Base-by-base conservation (phyloP, 1,284 basidiomycete species). In the Tilletia horrida region DNA sequence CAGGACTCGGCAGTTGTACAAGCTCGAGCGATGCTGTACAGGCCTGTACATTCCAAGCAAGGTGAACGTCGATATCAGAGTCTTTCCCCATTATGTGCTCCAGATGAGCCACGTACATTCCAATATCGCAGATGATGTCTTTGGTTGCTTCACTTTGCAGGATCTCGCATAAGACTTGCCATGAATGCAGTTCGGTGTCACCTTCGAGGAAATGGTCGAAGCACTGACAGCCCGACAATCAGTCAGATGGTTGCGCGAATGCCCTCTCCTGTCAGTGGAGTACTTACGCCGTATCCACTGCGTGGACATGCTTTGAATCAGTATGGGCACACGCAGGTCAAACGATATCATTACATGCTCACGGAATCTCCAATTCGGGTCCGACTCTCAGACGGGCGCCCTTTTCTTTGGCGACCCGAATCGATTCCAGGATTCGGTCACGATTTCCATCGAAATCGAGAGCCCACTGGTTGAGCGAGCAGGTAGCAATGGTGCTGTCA, bases 311-410 rank as follows among this genome's bases (percentile, higher is more conserved):
- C 35, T 40, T 40, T 11, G 11, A 40, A 40, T 40, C 35, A 40
- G 35, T 11, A 11, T 4, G 35, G 35, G 6, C 35, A 40, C 35
- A 11, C 35, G 4, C 35, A 11, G 11, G 6, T 40, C 11, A 11
- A 40, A 6, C 35, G 6, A 40, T 40, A 40, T 11, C 35, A 40
- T 25, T 18, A 48, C 23, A 44, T 59, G 85, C 90, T 65, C 76
- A 93, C 90, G 94, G 90, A 73, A 99, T 92, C 83, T 99, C 96
- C n/a, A 98, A 86, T 82, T 97, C 95, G 21, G 96, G 96, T 1
- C 96, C 96, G n/a, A 98, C 94, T 77, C 96, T 86, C 35, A 99
- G 84, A 2, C 89, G 91, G 7, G 94, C 93, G n/a, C 93, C 93
- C 63, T 88, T 86, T 62, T 87, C 85, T 83, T 95, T 97, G 3